Percentiles rank a stretch among this genome's conserved stretches.
These are phyloP conservation scores for Annona squamosa DNA, from an alignment of 164 flowering plant genomes.

Conservation along the genomic window DNA sequence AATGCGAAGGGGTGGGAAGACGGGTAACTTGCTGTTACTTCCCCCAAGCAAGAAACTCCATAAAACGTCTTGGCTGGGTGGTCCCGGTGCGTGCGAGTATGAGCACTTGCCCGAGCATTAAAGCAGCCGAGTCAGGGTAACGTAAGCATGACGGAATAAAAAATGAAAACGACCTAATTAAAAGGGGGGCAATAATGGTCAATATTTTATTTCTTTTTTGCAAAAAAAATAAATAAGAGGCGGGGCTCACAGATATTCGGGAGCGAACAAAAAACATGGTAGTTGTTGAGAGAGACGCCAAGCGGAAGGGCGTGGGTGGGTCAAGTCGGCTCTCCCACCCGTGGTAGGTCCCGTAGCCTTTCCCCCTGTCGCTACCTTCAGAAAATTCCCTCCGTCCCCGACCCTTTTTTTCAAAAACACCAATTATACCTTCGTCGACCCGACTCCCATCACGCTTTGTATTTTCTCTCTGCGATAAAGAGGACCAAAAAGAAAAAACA, in stretches of 20 bases:
- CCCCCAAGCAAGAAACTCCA: too few relatives aligned
- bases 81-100: too few relatives aligned
- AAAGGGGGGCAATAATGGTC: neutral
- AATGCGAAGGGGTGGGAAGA: too few relatives aligned
- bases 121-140: slow-evolving; percentile 4
- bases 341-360: neutral
- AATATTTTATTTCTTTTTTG: neutral
- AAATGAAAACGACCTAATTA: neutral
- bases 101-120: neutral
- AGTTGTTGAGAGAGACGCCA: neutral
- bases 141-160: slow-evolving; percentile 3
- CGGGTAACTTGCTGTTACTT: too few relatives aligned
- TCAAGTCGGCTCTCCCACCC: neutral
- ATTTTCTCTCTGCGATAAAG: too few relatives aligned
- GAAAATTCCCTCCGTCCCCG: neutral
- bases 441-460: neutral
- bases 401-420: neutral
- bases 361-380: neutral
- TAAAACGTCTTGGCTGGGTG: too few relatives aligned
- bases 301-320: slow-evolving; percentile 3
- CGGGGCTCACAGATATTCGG: neutral
- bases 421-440: neutral
- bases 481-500: too few relatives aligned
- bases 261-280: neutral
- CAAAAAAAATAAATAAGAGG: too few relatives aligned